Percentiles rank a stretch among this genome's conserved stretches.
Conservation (phyloP, 257 asterid genomes). For the Solanum piurae region DNA sequence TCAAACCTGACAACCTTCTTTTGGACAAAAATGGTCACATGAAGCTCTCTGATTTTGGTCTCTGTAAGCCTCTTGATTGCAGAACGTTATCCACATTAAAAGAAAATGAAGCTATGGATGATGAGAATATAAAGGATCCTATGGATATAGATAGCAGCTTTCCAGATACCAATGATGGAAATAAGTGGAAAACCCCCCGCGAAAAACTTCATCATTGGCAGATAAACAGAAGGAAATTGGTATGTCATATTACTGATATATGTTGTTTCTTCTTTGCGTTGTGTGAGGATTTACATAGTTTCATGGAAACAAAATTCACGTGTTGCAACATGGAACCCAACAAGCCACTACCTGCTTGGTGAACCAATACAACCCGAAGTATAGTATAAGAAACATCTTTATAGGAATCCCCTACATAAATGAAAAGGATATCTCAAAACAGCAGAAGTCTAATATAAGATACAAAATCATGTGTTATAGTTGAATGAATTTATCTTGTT, state of each 20-base stretch:
- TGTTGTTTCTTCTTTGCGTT: not conserved
- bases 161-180: constrained; percentile 1
- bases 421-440: not conserved
- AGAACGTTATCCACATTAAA: constrained; percentile 1
- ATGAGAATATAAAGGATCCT: not conserved
- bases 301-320: not conserved
- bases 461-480: not conserved
- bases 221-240: constrained; percentile 26
- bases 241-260: not conserved
- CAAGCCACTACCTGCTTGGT: not conserved
- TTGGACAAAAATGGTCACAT: constrained; percentile 18
- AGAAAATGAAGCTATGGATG: constrained; percentile 1
- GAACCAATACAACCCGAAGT: not conserved
- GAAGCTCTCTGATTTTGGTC: constrained; percentile 23
- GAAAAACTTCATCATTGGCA: constrained; percentile 34
- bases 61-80: constrained; percentile 20
- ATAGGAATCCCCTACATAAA: not conserved
- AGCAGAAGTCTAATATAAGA: not conserved
- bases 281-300: not conserved
- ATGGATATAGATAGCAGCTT: not conserved
- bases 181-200: constrained; percentile 12
- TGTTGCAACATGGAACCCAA: not conserved
- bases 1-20: constrained; percentile 19
- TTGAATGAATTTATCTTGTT: not conserved
- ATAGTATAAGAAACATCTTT: not conserved